phyloP scores from a whole-genome alignment of 129 eudicot genomes.

The Apium graveolens region DNA sequence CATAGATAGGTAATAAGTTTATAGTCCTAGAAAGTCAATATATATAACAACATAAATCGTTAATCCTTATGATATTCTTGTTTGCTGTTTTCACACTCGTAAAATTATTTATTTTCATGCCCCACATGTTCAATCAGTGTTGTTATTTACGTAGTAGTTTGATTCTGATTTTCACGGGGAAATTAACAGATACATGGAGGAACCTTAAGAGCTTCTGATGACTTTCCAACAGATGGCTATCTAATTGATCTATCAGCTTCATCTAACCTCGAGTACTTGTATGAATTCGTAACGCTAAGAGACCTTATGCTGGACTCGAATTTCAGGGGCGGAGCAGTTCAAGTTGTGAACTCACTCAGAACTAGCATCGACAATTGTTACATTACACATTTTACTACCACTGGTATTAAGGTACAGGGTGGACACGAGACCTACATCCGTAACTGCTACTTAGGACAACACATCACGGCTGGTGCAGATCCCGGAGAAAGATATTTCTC shows the following conservation, averaged over 20 bases:
- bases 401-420: conserved; percentile 59
- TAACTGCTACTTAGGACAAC: conserved; percentile 69
- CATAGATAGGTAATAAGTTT: not conserved
- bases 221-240: conserved; percentile 51
- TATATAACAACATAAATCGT: not conserved
- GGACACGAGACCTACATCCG: conserved; percentile 91
- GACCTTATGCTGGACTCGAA: conserved; percentile 70
- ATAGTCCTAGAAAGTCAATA: not conserved
- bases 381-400: conserved; percentile 69
- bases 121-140: not conserved
- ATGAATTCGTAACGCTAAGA: conserved; percentile 59
- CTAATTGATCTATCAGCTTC: conserved; percentile 63
- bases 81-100: not conserved
- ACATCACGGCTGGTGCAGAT: conserved; percentile 69
- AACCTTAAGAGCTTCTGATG: conserved; percentile 58
- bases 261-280: conserved; percentile 21
- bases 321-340: conserved; percentile 74
- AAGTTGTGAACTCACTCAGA: conserved; percentile 51
- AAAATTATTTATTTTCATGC: not conserved
- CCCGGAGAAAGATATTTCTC: conserved; percentile 50
- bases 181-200: conserved; percentile 73
- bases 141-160: not conserved
- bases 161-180: not conserved
- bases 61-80: not conserved
- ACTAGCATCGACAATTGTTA: conserved; percentile 73